Evolutionary conservation across 495 filamentous ascomycete species (phyloP).

Genomic region (Thermochaetoides thermophila): DNA sequence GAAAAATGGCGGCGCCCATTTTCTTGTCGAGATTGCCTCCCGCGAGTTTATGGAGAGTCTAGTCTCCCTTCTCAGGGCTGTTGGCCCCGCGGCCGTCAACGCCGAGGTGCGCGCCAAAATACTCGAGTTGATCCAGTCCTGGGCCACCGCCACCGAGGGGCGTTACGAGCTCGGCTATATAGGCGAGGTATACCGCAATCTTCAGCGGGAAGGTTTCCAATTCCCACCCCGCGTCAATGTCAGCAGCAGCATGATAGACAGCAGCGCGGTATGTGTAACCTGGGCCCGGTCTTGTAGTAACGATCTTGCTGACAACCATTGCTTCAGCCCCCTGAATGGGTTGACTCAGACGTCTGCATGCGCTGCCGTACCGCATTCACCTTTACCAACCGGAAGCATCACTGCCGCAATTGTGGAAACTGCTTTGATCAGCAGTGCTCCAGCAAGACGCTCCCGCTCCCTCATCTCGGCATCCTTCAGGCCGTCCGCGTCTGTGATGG

Average conservation of each 20-base stretch:
- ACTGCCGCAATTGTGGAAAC: constrained; percentile 94
- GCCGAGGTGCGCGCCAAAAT: constrained; percentile 78
- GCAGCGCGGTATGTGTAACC: constrained; percentile 62
- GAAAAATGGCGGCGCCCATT: constrained; percentile 96
- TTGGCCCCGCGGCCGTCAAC: constrained; percentile 62
- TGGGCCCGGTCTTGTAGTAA: not conserved
- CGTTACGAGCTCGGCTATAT: constrained; percentile 74
- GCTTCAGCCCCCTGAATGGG: constrained; percentile 94
- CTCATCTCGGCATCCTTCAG: constrained; percentile 82
- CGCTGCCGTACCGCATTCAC: constrained; percentile 88
- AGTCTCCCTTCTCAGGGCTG: constrained; percentile 70
- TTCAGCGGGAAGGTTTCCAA: constrained; percentile 71
- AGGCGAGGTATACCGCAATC: constrained; percentile 63
- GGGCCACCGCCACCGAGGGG: constrained; percentile 82
- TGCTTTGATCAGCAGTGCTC: constrained; percentile 92
- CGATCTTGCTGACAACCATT: not conserved
- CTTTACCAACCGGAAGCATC: constrained; percentile 95
- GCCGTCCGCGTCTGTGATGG: constrained; percentile 95
- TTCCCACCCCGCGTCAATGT: constrained; percentile 84
- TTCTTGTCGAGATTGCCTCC: constrained; percentile 85
- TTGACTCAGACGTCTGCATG: constrained; percentile 97
- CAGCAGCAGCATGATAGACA: constrained; percentile 89
- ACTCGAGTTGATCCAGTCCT: constrained; percentile 81
- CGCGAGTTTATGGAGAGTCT: constrained; percentile 98
- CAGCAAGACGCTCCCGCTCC: constrained; percentile 72